These are phyloP conservation scores for Phytopythium litorale DNA, from an alignment of 352 stramenopile species.

Conservation along the genomic window DNA sequence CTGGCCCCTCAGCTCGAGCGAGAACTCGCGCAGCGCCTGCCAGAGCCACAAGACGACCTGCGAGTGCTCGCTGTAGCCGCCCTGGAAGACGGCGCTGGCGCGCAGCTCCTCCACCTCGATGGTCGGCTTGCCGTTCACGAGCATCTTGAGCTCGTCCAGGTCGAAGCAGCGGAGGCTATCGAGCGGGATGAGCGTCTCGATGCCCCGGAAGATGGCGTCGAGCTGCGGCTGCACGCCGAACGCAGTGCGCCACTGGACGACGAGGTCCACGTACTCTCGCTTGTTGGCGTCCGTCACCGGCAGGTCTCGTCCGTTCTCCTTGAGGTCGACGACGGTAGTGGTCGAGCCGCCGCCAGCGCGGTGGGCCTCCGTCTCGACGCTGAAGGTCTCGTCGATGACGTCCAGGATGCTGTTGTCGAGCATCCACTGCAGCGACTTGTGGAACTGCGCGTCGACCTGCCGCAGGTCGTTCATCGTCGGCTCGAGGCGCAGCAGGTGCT, in stretches of 20 bases:
- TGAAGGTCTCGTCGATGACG: conserved; percentile 86
- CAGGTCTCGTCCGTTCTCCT: conserved; percentile 58
- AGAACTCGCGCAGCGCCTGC: conserved; percentile 72
- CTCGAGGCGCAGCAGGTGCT: conserved; percentile 50
- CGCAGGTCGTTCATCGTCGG: conserved; percentile 56
- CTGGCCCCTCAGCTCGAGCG: conserved; percentile 43
- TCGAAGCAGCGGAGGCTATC: conserved; percentile 46
- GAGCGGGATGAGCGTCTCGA: conserved; percentile 47
- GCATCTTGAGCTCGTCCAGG: conserved; percentile 32
- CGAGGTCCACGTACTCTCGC: conserved; percentile 59
- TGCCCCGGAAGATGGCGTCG: conserved; percentile 47
- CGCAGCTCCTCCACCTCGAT: conserved; percentile 87
- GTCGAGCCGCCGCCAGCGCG: conserved; percentile 10
- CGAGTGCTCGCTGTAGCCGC: conserved; percentile 71
- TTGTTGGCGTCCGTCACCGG: conserved; percentile 78
- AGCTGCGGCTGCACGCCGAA: conserved; percentile 53
- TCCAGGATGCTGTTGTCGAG: conserved; percentile 76
- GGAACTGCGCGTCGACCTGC: conserved; percentile 73
- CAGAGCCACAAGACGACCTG: conserved; percentile 84
- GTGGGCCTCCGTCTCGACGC: conserved; percentile 42
- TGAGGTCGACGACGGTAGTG: conserved; percentile 38
- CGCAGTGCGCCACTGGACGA: conserved; percentile 59
- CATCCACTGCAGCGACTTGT: conserved; percentile 85
- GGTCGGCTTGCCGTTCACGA: conserved; percentile 47
- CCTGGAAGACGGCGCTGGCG: conserved; percentile 75